These are phyloP conservation scores for Colletotrichum viniferum DNA, from an alignment of 2,329 filamentous ascomycete species.

Conservation along the genomic window DNA sequence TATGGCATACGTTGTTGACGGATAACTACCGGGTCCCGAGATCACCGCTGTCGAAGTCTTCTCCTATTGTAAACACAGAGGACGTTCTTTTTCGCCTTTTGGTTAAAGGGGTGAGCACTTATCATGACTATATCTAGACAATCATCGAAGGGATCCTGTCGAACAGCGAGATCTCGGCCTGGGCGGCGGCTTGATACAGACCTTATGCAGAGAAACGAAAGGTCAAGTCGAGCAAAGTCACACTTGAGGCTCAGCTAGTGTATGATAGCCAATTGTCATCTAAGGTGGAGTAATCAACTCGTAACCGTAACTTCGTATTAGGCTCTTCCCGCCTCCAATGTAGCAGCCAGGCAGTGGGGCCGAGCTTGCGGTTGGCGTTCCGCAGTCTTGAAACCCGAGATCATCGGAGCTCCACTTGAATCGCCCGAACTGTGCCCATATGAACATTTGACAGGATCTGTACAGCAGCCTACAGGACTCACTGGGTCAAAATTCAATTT, in stretches of 20 bases:
- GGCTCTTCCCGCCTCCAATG: neutral
- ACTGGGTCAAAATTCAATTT: no score
- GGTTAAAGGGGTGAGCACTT: no score
- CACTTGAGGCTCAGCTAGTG: neutral
- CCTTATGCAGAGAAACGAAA: no score
- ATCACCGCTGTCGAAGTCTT: neutral
- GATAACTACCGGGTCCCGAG: neutral
- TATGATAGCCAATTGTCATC: accelerated
- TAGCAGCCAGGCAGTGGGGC: neutral
- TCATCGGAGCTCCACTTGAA: neutral
- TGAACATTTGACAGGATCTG: neutral
- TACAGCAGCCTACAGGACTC: no score
- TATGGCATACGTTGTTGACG: neutral
- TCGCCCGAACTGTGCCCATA: neutral
- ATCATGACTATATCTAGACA: no score
- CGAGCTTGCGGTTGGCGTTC: neutral
- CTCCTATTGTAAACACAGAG: neutral
- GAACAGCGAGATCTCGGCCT: neutral
- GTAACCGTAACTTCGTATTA: neutral
- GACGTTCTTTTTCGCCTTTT: no score
- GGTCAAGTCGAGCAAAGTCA: no score
- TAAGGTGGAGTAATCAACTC: neutral
- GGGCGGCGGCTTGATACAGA: no score
- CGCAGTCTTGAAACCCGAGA: neutral
- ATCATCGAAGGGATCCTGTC: neutral